Percentiles rank a stretch among this genome's conserved stretches.
Evolutionary conservation across 2,329 filamentous ascomycete species (phyloP).

Genomic region (Colletotrichum lentis): DNA sequence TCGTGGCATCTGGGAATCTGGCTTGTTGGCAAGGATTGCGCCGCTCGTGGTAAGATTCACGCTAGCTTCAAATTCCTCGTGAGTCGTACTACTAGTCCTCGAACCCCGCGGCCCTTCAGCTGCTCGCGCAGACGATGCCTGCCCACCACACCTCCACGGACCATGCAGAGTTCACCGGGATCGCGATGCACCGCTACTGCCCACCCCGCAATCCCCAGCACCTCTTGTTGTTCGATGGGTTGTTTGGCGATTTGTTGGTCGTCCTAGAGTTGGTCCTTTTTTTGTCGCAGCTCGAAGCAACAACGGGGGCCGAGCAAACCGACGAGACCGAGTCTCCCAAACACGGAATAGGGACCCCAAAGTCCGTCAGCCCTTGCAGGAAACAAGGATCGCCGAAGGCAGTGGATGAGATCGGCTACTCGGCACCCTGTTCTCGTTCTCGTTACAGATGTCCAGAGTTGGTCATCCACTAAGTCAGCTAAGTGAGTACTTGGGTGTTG

Average conservation of each 20-base stretch:
- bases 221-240: conserved; percentile 18
- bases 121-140: background rate
- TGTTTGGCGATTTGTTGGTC: conserved; percentile 4
- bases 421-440: conserved; percentile 22
- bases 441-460: background rate
- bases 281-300: background rate
- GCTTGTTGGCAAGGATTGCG: conserved; percentile 10
- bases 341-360: background rate
- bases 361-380: conserved; percentile 8
- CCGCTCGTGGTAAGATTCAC: conserved; percentile 4
- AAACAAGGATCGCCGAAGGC: conserved; percentile 24
- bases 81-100: too few relatives aligned
- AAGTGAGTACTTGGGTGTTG: background rate
- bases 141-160: too few relatives aligned
- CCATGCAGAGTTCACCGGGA: background rate
- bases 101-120: conserved; percentile 19
- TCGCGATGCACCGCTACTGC: background rate
- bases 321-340: background rate
- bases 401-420: conserved; percentile 22
- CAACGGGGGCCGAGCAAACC: conserved; percentile 21
- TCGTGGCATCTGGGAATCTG: conserved; percentile 23
- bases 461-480: conserved; percentile 1
- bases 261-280: background rate
- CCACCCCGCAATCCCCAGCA: conserved; percentile 19
- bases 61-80: conserved; percentile 15